These are phyloP conservation scores for Penicillium turbatum DNA, from an alignment of 495 filamentous ascomycete genomes.

Conservation along the genomic window DNA sequence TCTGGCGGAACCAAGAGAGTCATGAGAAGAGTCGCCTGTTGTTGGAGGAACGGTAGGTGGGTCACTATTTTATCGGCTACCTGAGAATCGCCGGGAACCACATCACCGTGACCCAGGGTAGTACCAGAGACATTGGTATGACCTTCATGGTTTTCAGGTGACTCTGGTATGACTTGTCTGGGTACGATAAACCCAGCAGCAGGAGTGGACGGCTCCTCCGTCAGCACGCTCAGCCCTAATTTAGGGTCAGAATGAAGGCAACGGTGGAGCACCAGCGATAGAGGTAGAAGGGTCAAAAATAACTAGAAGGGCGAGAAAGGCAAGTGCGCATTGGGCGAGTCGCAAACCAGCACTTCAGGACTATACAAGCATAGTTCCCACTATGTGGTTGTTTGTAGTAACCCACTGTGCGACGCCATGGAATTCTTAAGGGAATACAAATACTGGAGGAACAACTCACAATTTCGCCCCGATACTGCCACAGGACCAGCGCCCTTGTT, in stretches of 20 bases:
- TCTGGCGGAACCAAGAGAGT: constrained; percentile 5
- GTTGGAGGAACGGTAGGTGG: constrained; percentile 31
- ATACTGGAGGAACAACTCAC: background rate
- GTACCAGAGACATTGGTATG: constrained; percentile 40
- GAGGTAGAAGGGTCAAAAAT: background rate
- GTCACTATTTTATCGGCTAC: constrained; percentile 19
- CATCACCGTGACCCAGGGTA: constrained; percentile 27
- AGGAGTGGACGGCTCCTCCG: constrained; percentile 12
- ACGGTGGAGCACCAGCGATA: background rate
- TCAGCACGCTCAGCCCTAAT: constrained; percentile 13
- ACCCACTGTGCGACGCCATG: background rate
- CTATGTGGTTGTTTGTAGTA: background rate
- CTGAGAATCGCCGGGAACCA: background rate
- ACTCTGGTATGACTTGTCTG: constrained; percentile 19
- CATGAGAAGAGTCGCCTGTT: constrained; percentile 10
- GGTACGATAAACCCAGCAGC: constrained; percentile 6
- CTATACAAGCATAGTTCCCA: background rate
- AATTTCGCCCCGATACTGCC: background rate
- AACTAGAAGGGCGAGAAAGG: constrained; percentile 7
- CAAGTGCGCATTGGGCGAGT: background rate
- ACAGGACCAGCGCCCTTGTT: background rate
- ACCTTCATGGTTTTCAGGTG: constrained; percentile 28
- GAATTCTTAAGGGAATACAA: background rate
- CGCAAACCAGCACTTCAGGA: background rate
- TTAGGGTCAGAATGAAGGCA: constrained; percentile 9